Evolutionary conservation across 768 basidiomycete genomes (phyloP).

Genomic region (Tylopilus intermedius): DNA sequence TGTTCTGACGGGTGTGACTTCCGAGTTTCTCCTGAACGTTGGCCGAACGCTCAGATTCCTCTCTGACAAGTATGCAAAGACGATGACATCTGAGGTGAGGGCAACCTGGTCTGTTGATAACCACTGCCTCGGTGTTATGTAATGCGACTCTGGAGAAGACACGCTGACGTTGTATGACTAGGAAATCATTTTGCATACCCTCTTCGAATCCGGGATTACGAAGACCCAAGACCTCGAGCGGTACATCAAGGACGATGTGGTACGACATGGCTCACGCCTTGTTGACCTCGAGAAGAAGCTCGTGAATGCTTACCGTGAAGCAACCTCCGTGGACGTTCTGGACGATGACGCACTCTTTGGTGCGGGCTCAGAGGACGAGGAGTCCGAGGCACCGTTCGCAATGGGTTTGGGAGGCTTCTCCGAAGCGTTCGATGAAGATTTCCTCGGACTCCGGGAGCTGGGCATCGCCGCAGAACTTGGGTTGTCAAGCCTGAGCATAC

Average conservation of each 20-base stretch:
- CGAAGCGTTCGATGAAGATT: slow-evolving; percentile 86
- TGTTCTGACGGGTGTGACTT: slow-evolving; percentile 68
- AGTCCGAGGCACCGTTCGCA: slow-evolving; percentile 60
- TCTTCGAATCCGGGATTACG: slow-evolving; percentile 85
- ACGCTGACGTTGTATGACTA: slow-evolving; percentile 29
- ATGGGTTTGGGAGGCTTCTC: slow-evolving; percentile 79
- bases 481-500: slow-evolving; percentile 70
- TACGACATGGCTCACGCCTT: slow-evolving; percentile 74
- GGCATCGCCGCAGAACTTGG: slow-evolving; percentile 87
- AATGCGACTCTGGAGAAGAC: background rate
- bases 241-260: slow-evolving; percentile 85
- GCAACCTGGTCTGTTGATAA: slow-evolving; percentile 1
- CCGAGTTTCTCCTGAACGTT: slow-evolving; percentile 80
- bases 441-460: slow-evolving; percentile 80
- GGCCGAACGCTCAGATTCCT: slow-evolving; percentile 81
- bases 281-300: slow-evolving; percentile 84
- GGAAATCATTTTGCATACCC: slow-evolving; percentile 90
- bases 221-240: slow-evolving; percentile 75
- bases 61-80: slow-evolving; percentile 71
- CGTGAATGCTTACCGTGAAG: slow-evolving; percentile 74
- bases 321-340: slow-evolving; percentile 41
- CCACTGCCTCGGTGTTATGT: background rate
- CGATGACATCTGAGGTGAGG: slow-evolving; percentile 81
- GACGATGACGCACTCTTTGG: slow-evolving; percentile 51
- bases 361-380: slow-evolving; percentile 50